Evolutionary conservation across 495 filamentous ascomycete species (phyloP), one percentile per base, ranked within the genome.

Genomic region (Trichoderma asperelloides): DNA sequence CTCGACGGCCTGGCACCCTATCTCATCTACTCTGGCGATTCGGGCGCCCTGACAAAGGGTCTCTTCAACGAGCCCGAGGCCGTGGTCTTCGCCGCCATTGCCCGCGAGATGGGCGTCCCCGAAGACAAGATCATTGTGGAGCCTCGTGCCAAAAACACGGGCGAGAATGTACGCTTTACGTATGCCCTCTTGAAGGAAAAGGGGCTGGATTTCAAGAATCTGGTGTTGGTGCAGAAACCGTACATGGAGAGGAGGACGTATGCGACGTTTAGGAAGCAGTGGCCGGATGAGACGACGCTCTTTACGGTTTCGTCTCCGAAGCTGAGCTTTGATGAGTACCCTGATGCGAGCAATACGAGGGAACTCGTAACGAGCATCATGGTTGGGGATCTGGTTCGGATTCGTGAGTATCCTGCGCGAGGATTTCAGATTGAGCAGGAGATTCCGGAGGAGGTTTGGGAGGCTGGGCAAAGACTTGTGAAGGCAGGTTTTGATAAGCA

Each of bases 231-330:
- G 39, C 77, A 78, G 65, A 78, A 78, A 67, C 77, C 76, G 28
- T 79, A 79, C 63, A 79, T 79, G 77, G 77, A 79, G 43, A 68
- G 77, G 51, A 69, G 77, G 13, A 77, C 75, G 12, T 79, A 73
- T 47, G 76, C 75, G 3, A 79, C 76, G 0, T 78, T 78, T 65
- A 73, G 73, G 57, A 74, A 72, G 71, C 77, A 78, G 68, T 79
- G 77, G 77, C 77, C 77, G 0, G 71, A 70, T 25, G 55, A 68
- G 13, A 51, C 21, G 55, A 66, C 68, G 0, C 43, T 66, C n/a
- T 75, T 76, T 27, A 51, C 62, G 51, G 77, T 79, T 11, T 75
- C 76, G 18, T 76, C 73, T 21, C 76, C 75, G 28, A 70, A 67
- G 25, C 33, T 79, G 49, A 62, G 57, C 28, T 77, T 73, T 74